Evolutionary conservation across 176 grass and related monocot species (phyloP).

Genomic region (Phragmites australis): DNA sequence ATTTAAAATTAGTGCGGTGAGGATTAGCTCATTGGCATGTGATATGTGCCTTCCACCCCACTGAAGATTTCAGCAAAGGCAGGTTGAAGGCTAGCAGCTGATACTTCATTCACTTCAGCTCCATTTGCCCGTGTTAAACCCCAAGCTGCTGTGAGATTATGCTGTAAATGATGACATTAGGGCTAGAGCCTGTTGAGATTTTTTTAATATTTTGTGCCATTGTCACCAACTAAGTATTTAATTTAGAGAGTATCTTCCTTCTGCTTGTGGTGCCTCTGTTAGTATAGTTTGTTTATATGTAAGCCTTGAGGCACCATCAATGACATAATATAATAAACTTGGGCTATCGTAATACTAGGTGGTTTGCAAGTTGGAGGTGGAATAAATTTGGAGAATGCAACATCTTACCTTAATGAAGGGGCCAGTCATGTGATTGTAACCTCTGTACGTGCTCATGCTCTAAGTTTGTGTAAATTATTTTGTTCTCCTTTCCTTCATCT

Average conservation of each 20-base stretch:
- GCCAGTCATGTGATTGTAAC: conserved; percentile 97
- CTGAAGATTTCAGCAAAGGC: not conserved
- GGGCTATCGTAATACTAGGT: conserved; percentile 58
- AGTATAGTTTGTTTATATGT: conserved; percentile 17
- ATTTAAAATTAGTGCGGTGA: conserved; percentile 9
- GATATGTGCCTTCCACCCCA: not conserved
- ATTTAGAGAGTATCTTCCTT: not conserved
- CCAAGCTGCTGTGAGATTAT: not conserved
- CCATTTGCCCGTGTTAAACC: not conserved
- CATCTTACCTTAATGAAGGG: conserved; percentile 75
- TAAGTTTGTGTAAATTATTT: conserved; percentile 19
- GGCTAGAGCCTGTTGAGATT: not conserved
- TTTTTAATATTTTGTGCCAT: not conserved
- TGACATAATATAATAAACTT: conserved; percentile 31
- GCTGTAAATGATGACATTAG: not conserved
- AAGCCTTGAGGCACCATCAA: not conserved
- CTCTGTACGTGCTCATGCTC: conserved; percentile 59
- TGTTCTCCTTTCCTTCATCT: conserved; percentile 1
- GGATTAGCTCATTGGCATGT: not conserved
- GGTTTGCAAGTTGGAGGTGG: conserved; percentile 97
- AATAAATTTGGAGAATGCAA: conserved; percentile 88
- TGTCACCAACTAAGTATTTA: not conserved
- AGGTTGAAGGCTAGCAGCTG: not conserved
- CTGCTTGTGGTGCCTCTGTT: conserved; percentile 15
- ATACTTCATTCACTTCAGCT: not conserved